Evolutionary conservation across 805 yeast species (phyloP).

Genomic region (Pichia membranifaciens): DNA sequence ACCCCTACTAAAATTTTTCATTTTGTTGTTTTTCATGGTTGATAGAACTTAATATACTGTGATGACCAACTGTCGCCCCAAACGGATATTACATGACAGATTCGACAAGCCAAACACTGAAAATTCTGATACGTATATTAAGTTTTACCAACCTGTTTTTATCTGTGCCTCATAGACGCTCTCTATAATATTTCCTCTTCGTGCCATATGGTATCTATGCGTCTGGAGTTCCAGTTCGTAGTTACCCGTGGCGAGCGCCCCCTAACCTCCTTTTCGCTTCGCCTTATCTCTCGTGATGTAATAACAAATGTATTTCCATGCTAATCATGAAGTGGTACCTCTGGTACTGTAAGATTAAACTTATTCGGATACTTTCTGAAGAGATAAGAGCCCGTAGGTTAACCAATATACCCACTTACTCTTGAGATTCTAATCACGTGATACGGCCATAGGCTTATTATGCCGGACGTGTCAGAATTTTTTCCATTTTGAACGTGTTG

Average conservation of each 20-base stretch:
- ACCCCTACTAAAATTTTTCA: background rate
- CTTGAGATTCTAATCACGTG: too few relatives aligned
- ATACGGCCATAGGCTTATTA: too few relatives aligned
- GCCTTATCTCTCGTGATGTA: constrained; percentile 38
- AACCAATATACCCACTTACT: too few relatives aligned
- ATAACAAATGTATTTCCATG: constrained; percentile 36
- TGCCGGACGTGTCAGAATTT: background rate
- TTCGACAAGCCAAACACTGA: constrained; percentile 55
- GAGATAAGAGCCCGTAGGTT: too few relatives aligned
- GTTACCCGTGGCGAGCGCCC: background rate
- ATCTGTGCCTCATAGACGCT: background rate
- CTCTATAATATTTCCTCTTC: background rate
- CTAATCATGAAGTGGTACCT: constrained; percentile 47
- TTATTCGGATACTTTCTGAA: constrained; percentile 13
- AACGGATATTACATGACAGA: constrained; percentile 62
- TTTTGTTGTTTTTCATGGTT: background rate
- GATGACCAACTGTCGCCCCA: constrained; percentile 78
- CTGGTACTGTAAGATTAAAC: constrained; percentile 13
- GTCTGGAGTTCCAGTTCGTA: background rate
- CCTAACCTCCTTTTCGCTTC: background rate
- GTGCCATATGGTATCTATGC: background rate
- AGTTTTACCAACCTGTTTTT: background rate
- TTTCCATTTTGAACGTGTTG: background rate
- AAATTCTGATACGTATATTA: constrained; percentile 48
- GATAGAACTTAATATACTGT: constrained; percentile 18